A percentile compares a stretch with the other conserved stretches of the same genome.
Evolutionary conservation across 345 rosid genomes (phyloP).

Genomic region (Combretum micranthum): DNA sequence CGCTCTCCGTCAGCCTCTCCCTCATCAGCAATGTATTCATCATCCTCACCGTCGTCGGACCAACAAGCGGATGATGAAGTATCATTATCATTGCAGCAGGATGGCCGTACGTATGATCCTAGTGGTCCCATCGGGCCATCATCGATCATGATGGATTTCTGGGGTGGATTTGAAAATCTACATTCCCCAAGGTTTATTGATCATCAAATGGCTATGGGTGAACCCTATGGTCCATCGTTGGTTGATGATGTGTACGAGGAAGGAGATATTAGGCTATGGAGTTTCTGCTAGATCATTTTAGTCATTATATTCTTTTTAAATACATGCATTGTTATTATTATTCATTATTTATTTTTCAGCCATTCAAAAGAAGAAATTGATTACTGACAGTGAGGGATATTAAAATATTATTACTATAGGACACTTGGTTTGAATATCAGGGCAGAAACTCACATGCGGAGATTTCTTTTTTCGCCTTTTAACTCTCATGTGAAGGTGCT

Average conservation of each 20-base stretch:
- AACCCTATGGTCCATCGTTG: conserved; percentile 25
- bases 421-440: too few species aligned
- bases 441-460: too few species aligned
- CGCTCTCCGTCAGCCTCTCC: conserved; percentile 13
- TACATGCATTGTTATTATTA: too few species aligned
- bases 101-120: conserved; percentile 8
- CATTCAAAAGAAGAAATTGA: too few species aligned
- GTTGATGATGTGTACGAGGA: conserved; percentile 58
- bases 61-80: conserved; percentile 33
- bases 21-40: conserved; percentile 25
- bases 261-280: conserved; percentile 74
- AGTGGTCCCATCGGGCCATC: conserved; percentile 17
- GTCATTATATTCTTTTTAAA: neutral
- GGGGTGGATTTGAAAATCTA: conserved; percentile 37
- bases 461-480: too few species aligned
- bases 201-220: conserved; percentile 32
- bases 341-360: too few species aligned
- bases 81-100: conserved; percentile 14
- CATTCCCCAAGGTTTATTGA: conserved; percentile 53
- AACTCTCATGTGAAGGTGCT: too few species aligned
- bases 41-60: conserved; percentile 41
- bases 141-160: conserved; percentile 32
- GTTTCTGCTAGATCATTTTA: conserved; percentile 39
- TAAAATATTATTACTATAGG: too few species aligned
- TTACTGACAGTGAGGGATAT: too few species aligned